A percentile compares a stretch with the other conserved stretches of the same genome.
These are phyloP conservation scores for Tolypocladium amazonense DNA, from an alignment of 2,329 filamentous ascomycete genomes.

Conservation along the genomic window DNA sequence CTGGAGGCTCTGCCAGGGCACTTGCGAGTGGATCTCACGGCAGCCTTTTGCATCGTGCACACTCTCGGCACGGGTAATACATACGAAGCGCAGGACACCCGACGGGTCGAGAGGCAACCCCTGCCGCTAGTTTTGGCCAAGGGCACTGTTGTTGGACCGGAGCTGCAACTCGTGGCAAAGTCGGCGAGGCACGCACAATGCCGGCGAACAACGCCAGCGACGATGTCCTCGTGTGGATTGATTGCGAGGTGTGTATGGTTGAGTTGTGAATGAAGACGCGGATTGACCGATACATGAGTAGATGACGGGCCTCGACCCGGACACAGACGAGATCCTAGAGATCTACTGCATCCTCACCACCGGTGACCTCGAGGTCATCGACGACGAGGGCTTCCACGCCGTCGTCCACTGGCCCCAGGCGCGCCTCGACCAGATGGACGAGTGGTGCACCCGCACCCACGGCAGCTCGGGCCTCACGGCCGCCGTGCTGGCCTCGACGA, in stretches of 20 bases:
- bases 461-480: constrained; percentile 69
- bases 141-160: too few relatives aligned
- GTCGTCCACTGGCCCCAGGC: constrained; percentile 64
- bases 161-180: not conserved
- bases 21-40: not conserved
- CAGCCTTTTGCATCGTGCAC: not conserved
- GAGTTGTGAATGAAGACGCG: not conserved
- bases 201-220: constrained; percentile 7
- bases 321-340: constrained; percentile 77
- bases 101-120: not conserved
- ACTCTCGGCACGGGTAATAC: not conserved
- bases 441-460: constrained; percentile 82
- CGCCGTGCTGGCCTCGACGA: constrained; percentile 62
- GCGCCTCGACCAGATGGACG: constrained; percentile 68
- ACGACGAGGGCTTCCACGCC: constrained; percentile 67
- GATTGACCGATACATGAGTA: constrained; percentile 21
- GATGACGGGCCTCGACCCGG: constrained; percentile 73
- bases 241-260: constrained; percentile 41
- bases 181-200: not conserved
- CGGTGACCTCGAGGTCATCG: constrained; percentile 63
- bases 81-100: not conserved
- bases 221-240: constrained; percentile 76
- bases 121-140: not conserved
- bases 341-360: constrained; percentile 90
- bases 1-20: not conserved